Conservation (phyloP, 2,329 filamentous ascomycete genomes). For the Xylariaceae sp. region DNA sequence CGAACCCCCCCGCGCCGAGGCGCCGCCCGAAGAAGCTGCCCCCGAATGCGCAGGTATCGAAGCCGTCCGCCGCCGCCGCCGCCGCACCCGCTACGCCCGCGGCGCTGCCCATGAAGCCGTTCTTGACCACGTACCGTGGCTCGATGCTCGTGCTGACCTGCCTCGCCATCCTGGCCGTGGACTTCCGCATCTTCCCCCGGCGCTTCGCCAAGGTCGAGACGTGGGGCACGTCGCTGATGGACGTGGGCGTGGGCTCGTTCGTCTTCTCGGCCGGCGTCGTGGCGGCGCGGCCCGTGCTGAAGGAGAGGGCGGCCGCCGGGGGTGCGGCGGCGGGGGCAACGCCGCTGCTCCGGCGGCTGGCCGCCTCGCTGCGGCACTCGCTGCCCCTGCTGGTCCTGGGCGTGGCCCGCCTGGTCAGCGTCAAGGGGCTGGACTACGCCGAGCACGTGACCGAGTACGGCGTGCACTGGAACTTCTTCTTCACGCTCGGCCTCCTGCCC, state of each 20-base stretch:
- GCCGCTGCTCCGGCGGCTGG: conserved; percentile 50
- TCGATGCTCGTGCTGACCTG: conserved; percentile 89
- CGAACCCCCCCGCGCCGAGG: conserved; percentile 31
- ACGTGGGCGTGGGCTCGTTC: conserved; percentile 93
- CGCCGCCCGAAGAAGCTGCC: conserved; percentile 46
- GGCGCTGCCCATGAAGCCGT: conserved; percentile 74
- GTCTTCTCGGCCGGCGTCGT: conserved; percentile 91
- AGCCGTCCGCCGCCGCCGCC: conserved; percentile 5
- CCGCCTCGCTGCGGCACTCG: conserved; percentile 67
- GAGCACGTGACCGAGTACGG: conserved; percentile 97
- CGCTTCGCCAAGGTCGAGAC: conserved; percentile 97
- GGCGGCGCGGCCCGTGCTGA: conserved; percentile 74
- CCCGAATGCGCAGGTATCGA: conserved; percentile 32
- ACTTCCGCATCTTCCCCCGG: conserved; percentile 87
- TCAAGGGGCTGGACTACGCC: conserved; percentile 92
- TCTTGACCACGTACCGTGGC: conserved; percentile 85
- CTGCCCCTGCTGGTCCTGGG: conserved; percentile 76
- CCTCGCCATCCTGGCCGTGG: conserved; percentile 88
- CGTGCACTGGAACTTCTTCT: conserved; percentile 99
- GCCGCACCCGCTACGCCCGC: conserved; percentile 29
- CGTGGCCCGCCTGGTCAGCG: conserved; percentile 71
- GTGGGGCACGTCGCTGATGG: conserved; percentile 99
- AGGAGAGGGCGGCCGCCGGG: conserved; percentile 57
- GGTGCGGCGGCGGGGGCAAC: conserved; percentile 41
- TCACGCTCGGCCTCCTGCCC: conserved; percentile 81